Evolutionary conservation across 1,284 basidiomycete species (phyloP), one percentile per base, ranked within the genome.

Genomic region (Neotropicomus parvogracilis): DNA sequence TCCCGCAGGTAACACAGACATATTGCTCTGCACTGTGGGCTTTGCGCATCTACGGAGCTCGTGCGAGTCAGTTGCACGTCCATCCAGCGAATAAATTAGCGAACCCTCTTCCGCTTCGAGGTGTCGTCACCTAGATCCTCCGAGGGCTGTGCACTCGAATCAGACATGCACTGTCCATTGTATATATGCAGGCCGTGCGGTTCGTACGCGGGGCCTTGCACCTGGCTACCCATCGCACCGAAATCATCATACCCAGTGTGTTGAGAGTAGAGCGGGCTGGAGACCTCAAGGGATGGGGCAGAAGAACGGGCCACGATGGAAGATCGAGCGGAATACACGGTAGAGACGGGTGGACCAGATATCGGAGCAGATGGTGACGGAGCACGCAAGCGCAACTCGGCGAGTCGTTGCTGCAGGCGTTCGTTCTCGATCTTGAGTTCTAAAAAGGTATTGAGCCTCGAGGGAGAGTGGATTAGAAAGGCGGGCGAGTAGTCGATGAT

Each of bases 361-460:
- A 40, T 43, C 29, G 50, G 47, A 35, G 44, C 40, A 37, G 62
- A 44, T 14, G 61, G 49, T 0, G 59, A 55, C n/a, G 61, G 42
- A 2, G 52, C 53, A 26, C 53, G 65, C 20, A 64, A 57, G 26
- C 66, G 70, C 39, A 78, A 70, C 52, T 75, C 74, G 17, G 65
- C 62, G 38, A 82, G 65, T 31, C 77, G 75, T 47, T 74, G 73
- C 55, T 80, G 79, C 33, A 91, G 66, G 12, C 79, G 75, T 60
- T 87, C 81, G 63, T 91, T 87, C 66, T 90, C 86, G 45, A 81
- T 73, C 64, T 88, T 88, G 48, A 90, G 75, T 58, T 91, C 88
- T 32, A 91, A 66, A 60, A 86, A 84, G 4, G 84, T 83, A 60
- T 88, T 83, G 31, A 91, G 70, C 77, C 88, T 90, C 58, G 13